Percentiles rank a stretch among this genome's conserved stretches.
phyloP scores from a whole-genome alignment of 768 basidiomycete species.

The Stropharia rugosoannulata region DNA sequence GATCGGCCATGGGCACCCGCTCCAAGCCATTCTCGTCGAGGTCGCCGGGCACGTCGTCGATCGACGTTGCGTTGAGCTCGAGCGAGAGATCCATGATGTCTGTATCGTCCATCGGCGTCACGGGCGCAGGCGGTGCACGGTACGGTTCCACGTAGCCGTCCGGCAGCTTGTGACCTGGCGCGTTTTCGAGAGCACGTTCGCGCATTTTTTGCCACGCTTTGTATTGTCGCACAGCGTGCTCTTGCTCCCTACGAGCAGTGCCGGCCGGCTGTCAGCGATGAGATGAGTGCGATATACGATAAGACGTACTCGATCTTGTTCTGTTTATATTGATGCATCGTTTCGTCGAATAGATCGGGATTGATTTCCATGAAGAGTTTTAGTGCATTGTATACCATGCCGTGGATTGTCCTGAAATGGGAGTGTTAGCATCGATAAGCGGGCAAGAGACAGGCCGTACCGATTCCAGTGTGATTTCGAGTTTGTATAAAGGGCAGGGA shows the following conservation, averaged over 20 bases:
- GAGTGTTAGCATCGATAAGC: slow-evolving; percentile 2
- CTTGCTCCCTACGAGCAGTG: slow-evolving; percentile 66
- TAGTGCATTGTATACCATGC: slow-evolving; percentile 98
- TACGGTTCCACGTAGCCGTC: slow-evolving; percentile 66
- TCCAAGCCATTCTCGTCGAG: slow-evolving; percentile 83
- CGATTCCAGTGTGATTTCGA: slow-evolving; percentile 99
- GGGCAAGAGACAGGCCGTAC: slow-evolving; percentile 46
- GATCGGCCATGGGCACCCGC: slow-evolving; percentile 90
- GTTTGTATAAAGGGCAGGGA: slow-evolving; percentile 93
- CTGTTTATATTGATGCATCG: slow-evolving; percentile 91
- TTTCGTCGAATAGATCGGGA: slow-evolving; percentile 91
- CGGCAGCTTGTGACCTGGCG: slow-evolving; percentile 67
- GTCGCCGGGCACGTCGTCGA: slow-evolving; percentile 71
- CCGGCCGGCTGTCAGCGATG: not conserved
- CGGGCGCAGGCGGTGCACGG: slow-evolving; percentile 75
- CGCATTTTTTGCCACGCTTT: slow-evolving; percentile 89
- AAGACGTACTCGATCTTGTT: slow-evolving; percentile 75
- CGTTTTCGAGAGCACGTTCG: slow-evolving; percentile 71
- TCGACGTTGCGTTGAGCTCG: slow-evolving; percentile 82
- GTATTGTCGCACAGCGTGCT: slow-evolving; percentile 81
- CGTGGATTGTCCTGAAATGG: slow-evolving; percentile 84
- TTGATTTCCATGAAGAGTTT: slow-evolving; percentile 99
- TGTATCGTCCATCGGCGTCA: slow-evolving; percentile 74
- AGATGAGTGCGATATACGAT: not conserved
- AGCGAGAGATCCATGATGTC: slow-evolving; percentile 89